Conservation (phyloP, 2,329 filamentous ascomycete genomes). For the Beauveria brongniartii region DNA sequence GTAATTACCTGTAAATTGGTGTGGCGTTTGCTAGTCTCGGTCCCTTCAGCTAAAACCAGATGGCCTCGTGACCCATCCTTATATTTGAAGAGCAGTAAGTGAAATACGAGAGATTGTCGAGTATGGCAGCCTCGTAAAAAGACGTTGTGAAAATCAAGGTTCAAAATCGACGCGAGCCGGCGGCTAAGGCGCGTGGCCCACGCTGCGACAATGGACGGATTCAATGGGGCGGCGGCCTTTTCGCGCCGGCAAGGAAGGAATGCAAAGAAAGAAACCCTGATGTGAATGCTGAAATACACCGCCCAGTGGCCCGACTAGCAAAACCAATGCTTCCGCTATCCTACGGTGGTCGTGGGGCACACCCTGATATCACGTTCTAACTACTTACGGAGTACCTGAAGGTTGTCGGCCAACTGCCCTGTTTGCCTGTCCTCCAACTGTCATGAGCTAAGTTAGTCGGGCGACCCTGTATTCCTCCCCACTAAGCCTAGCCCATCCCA, state of each 20-base stretch:
- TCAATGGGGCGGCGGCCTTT: not conserved
- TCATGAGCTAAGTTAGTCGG: not conserved
- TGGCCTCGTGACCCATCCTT: not conserved
- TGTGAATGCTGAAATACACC: too few relatives aligned
- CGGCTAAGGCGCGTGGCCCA: too few relatives aligned
- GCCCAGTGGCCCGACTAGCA: too few relatives aligned
- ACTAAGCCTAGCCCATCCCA: slow-evolving; percentile 3
- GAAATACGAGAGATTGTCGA: too few relatives aligned
- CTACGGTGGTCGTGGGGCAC: too few relatives aligned
- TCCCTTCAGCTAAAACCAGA: not conserved
- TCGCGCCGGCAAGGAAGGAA: not conserved
- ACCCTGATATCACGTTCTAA: too few relatives aligned
- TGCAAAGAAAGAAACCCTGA: not conserved
- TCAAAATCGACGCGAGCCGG: too few relatives aligned
- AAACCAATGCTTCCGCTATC: too few relatives aligned
- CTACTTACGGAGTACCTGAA: too few relatives aligned
- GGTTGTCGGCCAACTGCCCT: not conserved
- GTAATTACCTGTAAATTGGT: not conserved
- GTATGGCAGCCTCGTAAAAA: too few relatives aligned
- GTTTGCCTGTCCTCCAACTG: not conserved
- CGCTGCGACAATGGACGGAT: not conserved
- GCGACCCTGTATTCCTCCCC: not conserved
- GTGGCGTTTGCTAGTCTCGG: not conserved
- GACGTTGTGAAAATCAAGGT: too few relatives aligned
- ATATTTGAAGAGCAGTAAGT: not conserved